Conservation (phyloP, 768 basidiomycete species). For the Mycena metata region DNA sequence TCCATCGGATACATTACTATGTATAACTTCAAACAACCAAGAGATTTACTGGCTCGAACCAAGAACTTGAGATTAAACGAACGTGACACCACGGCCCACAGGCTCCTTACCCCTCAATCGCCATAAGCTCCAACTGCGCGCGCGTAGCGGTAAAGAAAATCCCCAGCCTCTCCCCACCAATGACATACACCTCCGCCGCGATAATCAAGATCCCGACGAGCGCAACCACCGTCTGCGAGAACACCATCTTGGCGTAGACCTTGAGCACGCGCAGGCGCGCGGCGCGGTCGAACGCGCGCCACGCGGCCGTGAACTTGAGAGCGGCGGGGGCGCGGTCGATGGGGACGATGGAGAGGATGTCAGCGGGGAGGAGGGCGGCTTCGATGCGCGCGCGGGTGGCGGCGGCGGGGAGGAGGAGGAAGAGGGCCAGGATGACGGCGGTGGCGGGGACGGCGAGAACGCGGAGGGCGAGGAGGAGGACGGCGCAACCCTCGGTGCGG, state of each 20-base stretch:
- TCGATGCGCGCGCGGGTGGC: conserved; percentile 21
- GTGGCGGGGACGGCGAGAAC: conserved; percentile 2
- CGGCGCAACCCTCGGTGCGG: not conserved
- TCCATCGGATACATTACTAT: no score
- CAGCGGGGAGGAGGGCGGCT: conserved; percentile 23
- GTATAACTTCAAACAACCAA: no score
- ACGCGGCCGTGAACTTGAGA: conserved; percentile 11
- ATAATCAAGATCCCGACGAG: conserved; percentile 1
- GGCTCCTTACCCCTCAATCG: conserved; percentile 10
- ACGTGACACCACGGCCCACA: no score
- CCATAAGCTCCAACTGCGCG: conserved; percentile 14
- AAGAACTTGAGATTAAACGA: no score
- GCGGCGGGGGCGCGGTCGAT: conserved; percentile 18
- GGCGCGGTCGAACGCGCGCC: conserved; percentile 20
- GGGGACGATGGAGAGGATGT: conserved; percentile 12
- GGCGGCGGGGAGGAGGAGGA: conserved; percentile 21
- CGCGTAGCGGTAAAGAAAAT: conserved; percentile 4
- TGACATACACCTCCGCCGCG: conserved; percentile 21
- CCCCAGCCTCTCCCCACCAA: conserved; percentile 16
- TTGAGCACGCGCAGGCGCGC: conserved; percentile 22
- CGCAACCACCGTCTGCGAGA: conserved; percentile 3
- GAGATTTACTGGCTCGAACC: no score
- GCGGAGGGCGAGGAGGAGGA: conserved; percentile 8
- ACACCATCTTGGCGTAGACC: conserved; percentile 23
- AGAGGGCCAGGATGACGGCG: conserved; percentile 16